Evolutionary conservation across 2,329 filamentous ascomycete species (phyloP).

Genomic region (Phaeophleospora eucalypticola): DNA sequence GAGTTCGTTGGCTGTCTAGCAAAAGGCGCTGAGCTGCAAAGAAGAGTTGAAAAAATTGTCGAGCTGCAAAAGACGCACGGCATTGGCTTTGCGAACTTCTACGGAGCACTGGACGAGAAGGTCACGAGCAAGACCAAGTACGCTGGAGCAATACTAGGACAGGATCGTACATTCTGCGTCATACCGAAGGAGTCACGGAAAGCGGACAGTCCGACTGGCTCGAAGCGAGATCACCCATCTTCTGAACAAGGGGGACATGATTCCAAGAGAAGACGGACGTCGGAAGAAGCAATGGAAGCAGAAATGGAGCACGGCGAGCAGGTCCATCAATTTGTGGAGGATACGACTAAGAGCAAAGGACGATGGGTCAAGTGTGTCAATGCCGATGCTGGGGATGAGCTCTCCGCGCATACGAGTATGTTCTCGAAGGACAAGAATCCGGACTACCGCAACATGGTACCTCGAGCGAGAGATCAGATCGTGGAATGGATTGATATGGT

Average conservation of each 20-base stretch:
- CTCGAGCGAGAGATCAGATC: slow-evolving; percentile 62
- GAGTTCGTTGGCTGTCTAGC: slow-evolving; percentile 90
- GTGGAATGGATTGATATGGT: slow-evolving; percentile 52
- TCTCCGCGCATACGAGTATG: slow-evolving; percentile 75
- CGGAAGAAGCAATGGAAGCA: slow-evolving; percentile 28
- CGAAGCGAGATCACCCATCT: slow-evolving; percentile 20
- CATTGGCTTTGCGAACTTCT: slow-evolving; percentile 80
- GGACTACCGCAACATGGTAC: slow-evolving; percentile 64
- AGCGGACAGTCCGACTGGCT: slow-evolving; percentile 20
- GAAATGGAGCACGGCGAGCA: slow-evolving; percentile 29
- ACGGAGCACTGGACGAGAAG: slow-evolving; percentile 73
- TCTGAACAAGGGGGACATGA: slow-evolving; percentile 1
- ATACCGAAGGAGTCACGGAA: slow-evolving; percentile 58
- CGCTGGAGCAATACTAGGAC: slow-evolving; percentile 52
- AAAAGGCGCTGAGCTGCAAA: slow-evolving; percentile 74
- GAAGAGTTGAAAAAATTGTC: slow-evolving; percentile 66
- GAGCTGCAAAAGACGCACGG: slow-evolving; percentile 60
- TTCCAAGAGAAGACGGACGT: slow-evolving; percentile 10
- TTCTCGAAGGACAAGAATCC: slow-evolving; percentile 70
- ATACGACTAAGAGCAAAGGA: slow-evolving; percentile 36
- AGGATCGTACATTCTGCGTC: slow-evolving; percentile 53
- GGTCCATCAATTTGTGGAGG: slow-evolving; percentile 33
- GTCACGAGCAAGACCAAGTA: slow-evolving; percentile 45
- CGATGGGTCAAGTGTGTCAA: slow-evolving; percentile 72
- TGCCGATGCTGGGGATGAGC: slow-evolving; percentile 73